These are phyloP conservation scores for Thraustochytrium aureum DNA, from an alignment of 352 stramenopile species.

Conservation along the genomic window DNA sequence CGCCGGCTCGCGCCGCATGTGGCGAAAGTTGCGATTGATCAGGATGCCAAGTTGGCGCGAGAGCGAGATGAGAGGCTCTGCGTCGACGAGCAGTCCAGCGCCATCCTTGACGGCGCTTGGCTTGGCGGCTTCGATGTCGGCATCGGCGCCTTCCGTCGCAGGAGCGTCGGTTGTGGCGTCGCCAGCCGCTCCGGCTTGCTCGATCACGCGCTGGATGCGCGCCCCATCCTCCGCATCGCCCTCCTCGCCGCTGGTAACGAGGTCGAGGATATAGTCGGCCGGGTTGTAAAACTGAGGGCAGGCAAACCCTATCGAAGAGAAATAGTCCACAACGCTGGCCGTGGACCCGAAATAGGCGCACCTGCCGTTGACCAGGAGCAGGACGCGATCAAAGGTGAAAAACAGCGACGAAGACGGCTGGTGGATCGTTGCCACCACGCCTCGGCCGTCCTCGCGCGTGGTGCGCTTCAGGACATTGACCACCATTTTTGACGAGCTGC, in stretches of 20 bases:
- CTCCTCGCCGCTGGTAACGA: constrained; percentile 17
- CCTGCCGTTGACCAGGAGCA: constrained; percentile 14
- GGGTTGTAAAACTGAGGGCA: constrained; percentile 4
- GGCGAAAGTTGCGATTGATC: constrained; percentile 7
- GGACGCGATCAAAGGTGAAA: constrained; percentile 11
- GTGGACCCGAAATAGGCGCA: constrained; percentile 23
- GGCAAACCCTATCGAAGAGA: not conserved
- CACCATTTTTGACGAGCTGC: not conserved
- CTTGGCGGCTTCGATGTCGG: too few species aligned
- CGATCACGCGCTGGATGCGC: not conserved
- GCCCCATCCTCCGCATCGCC: constrained; percentile 1
- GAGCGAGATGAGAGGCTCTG: too few species aligned
- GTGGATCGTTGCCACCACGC: constrained; percentile 25
- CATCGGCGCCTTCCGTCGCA: too few species aligned
- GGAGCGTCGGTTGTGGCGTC: too few species aligned
- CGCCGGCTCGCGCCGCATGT: constrained; percentile 21
- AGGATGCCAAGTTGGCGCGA: constrained; percentile 9
- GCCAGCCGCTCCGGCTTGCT: not conserved
- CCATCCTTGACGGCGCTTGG: too few species aligned
- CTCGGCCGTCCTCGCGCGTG: not conserved
- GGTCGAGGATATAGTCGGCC: constrained; percentile 1
- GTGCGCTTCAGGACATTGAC: constrained; percentile 6
- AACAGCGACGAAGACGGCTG: constrained; percentile 8
- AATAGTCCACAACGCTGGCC: not conserved
- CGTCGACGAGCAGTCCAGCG: too few species aligned